Percentiles rank a stretch among this genome's conserved stretches.
Conservation (phyloP, 371 early-diverging fungal genomes). For the Dentiscutata heterogama region DNA sequence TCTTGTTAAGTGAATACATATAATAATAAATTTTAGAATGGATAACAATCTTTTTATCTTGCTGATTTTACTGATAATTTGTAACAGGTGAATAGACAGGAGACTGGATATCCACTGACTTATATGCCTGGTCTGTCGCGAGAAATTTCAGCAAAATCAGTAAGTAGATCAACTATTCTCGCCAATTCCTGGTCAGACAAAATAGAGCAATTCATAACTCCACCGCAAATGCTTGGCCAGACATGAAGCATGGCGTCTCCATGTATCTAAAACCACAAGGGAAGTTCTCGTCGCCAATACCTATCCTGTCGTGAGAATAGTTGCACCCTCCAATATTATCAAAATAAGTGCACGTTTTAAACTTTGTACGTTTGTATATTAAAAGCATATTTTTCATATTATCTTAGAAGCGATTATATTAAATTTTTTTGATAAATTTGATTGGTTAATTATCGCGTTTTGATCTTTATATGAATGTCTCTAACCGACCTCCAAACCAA, state of each 20-base stretch:
- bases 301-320: background rate
- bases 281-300: background rate
- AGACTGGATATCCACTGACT: constrained; percentile 21
- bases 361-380: no score
- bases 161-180: background rate
- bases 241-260: constrained; percentile 27
- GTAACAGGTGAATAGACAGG: background rate
- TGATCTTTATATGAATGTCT: no score
- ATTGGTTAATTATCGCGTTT: no score
- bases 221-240: background rate
- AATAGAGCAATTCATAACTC: constrained; percentile 17
- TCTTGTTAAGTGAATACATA: background rate
- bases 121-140: background rate
- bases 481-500: no score
- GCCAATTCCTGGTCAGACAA: background rate
- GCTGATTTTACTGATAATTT: background rate
- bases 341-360: no score
- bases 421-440: no score
- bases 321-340: constrained; percentile 2
- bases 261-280: background rate
- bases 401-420: no score
- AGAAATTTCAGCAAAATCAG: constrained; percentile 13
- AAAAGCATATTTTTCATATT: no score
- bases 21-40: no score
- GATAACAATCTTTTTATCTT: background rate